These are phyloP conservation scores for Raphidocelis subcapitata DNA, from an alignment of 139 green algal species.

Conservation along the genomic window DNA sequence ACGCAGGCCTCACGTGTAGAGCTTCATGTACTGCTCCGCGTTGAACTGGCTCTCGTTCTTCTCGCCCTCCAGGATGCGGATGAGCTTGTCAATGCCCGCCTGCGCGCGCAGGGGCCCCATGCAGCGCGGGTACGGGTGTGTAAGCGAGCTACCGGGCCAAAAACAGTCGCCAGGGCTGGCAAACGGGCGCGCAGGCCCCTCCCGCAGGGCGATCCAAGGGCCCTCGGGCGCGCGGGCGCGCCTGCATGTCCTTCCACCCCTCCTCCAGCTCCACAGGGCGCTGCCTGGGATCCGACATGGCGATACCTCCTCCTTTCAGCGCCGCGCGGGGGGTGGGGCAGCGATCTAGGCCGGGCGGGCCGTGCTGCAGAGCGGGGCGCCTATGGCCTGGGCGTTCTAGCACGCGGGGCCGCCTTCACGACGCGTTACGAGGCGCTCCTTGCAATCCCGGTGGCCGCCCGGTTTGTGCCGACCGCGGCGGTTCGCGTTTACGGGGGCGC, in stretches of 20 bases:
- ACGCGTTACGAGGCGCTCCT: too few relatives aligned
- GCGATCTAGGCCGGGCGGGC: too few relatives aligned
- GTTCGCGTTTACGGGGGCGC: too few relatives aligned
- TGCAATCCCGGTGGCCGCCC: too few relatives aligned
- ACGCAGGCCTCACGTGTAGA: slow-evolving; percentile 86
- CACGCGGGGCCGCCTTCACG: too few relatives aligned
- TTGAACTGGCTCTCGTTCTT: slow-evolving; percentile 80
- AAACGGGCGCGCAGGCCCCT: neutral
- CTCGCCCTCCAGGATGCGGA: slow-evolving; percentile 85
- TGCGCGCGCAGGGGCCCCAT: too few relatives aligned
- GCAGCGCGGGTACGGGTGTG: too few relatives aligned
- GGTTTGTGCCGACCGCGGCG: too few relatives aligned
- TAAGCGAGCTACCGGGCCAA: neutral
- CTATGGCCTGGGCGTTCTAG: too few relatives aligned
- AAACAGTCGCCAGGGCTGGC: neutral
- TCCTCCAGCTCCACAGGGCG: slow-evolving; percentile 87
- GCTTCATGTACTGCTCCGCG: slow-evolving; percentile 94
- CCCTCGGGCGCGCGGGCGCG: slow-evolving; percentile 22
- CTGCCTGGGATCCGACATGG: slow-evolving; percentile 11
- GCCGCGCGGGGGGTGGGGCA: too few relatives aligned
- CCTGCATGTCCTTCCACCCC: slow-evolving; percentile 91
- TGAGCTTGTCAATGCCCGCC: slow-evolving; percentile 95
- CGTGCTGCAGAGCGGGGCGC: too few relatives aligned
- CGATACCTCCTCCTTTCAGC: too few relatives aligned
- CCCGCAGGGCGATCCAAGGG: neutral